These are phyloP conservation scores for Thalassiosira hispida DNA, from an alignment of 352 stramenopile genomes.

Conservation along the genomic window DNA sequence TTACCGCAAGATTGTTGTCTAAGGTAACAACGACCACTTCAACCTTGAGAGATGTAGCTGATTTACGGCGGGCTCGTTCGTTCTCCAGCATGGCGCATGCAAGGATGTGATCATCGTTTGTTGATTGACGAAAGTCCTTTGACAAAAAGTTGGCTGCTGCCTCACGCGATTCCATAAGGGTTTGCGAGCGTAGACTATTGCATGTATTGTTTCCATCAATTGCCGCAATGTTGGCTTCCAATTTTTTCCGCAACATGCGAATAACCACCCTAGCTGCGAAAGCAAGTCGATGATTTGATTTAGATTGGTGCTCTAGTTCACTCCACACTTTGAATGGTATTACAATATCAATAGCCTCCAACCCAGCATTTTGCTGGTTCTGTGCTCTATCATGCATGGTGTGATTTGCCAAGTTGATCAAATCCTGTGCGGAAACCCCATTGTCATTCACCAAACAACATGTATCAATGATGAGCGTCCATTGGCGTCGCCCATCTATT, in stretches of 20 bases:
- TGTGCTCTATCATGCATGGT: background rate
- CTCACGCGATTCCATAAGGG: slow-evolving; percentile 14
- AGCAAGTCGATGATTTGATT: slow-evolving; percentile 5
- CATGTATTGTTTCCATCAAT: background rate
- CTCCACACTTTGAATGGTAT: slow-evolving; percentile 28
- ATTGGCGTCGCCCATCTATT: background rate
- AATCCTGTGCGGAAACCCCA: background rate
- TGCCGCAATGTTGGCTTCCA: too few relatives aligned
- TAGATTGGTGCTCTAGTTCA: slow-evolving; percentile 28
- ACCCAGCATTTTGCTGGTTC: slow-evolving; percentile 1
- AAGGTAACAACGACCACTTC: slow-evolving; percentile 25
- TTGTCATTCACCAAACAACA: slow-evolving; percentile 30
- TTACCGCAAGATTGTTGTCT: slow-evolving; percentile 34
- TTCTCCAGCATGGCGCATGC: slow-evolving; percentile 22
- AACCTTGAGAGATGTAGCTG: background rate
- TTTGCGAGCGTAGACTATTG: slow-evolving; percentile 1
- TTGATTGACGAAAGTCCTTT: background rate
- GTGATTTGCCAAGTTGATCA: slow-evolving; percentile 17
- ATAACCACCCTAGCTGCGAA: slow-evolving; percentile 11
- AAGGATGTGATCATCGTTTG: slow-evolving; percentile 33
- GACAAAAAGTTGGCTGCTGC: slow-evolving; percentile 7
- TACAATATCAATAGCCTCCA: slow-evolving; percentile 24
- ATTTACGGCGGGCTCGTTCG: background rate
- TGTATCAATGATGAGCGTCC: slow-evolving; percentile 38
- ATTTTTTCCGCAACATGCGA: slow-evolving; percentile 14